Evolutionary conservation across 805 yeast species (phyloP), one percentile per base, ranked within the genome.

Genomic region (Cyberlindnera suaveolens): DNA sequence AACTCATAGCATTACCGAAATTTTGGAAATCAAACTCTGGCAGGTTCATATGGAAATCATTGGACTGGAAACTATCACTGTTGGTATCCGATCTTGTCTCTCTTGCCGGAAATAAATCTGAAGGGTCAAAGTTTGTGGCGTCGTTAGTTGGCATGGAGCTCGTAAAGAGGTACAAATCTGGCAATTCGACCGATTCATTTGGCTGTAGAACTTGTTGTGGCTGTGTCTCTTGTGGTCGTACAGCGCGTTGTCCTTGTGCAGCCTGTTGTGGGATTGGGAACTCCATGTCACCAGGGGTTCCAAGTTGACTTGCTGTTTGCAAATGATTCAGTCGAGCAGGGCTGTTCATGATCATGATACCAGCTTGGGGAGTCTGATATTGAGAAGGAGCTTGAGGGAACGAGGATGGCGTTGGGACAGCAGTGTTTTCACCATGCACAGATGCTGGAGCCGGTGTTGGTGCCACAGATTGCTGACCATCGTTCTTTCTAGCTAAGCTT

Each of bases 141-240:
- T 36, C 49, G 4, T 43, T 38, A 2, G 52, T 45, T 20, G 61
- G 60, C 5, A 53, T 37, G 3, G 49, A 50, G 27, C 54, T 54
- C 1, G 62, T 58, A 38, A 58, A 58, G 8, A 58, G 44, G 18
- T 57, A 58, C 29, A 58, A 31, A 13, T 58, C 60, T n/a, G 62
- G 61, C 42, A 57, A 57, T 34, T 56, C 62, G 7, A 48, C 11
- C 17, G 37, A 20, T 6, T 49, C 41, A 9, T 27, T 29, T 7
- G 36, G 34, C 17, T 31, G 11, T 23, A 38, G 44, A 9, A 31
- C 15, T 18, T 39, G 43, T 14, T 31, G 26, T 23, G 42, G 30
- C 27, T 10, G 27, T 23, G 43, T 19, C 20, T 23, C 39, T 27
- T 27, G 19, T 29, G 36, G 29, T 11, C 31, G 39, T 6, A 23